phyloP scores from a whole-genome alignment of 164 flowering plant species.

The Stephania japonica region DNA sequence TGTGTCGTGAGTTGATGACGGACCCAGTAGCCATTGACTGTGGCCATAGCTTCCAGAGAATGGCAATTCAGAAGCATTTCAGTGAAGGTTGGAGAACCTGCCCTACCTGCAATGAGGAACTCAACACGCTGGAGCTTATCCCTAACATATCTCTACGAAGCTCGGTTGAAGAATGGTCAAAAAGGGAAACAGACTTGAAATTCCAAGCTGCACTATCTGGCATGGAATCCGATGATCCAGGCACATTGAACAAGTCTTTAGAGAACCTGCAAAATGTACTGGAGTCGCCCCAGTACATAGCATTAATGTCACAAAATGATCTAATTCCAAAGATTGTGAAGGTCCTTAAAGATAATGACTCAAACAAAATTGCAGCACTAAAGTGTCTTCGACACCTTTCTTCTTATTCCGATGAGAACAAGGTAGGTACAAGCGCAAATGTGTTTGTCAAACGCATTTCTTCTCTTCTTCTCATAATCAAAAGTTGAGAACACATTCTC shows the following conservation, averaged over 20 bases:
- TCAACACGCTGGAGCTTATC: constrained; percentile 12
- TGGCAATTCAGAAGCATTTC: constrained; percentile 19
- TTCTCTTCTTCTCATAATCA: neutral
- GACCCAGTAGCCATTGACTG: constrained; percentile 22
- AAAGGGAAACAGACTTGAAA: constrained; percentile 15
- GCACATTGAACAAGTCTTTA: constrained; percentile 10
- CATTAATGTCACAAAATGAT: constrained; percentile 12
- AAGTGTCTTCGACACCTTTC: constrained; percentile 25
- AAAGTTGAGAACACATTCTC: neutral
- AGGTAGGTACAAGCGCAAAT: constrained; percentile 14
- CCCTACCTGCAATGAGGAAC: constrained; percentile 21
- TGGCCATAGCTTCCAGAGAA: constrained; percentile 25
- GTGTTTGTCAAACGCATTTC: neutral
- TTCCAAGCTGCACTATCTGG: constrained; percentile 10
- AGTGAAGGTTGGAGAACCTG: constrained; percentile 17
- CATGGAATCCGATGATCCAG: constrained; percentile 16
- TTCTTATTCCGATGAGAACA: constrained; percentile 14
- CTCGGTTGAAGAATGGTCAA: constrained; percentile 20
- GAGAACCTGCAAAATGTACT: constrained; percentile 18
- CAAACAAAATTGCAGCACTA: constrained; percentile 21
- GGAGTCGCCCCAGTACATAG: constrained; percentile 14
- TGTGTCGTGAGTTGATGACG: constrained; percentile 14
- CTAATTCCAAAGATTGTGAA: constrained; percentile 18
- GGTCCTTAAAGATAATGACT: constrained; percentile 5
- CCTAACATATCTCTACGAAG: constrained; percentile 19